Conservation (phyloP, 2,329 filamentous ascomycete species). For the Gnomoniopsis smithogilvyi region DNA sequence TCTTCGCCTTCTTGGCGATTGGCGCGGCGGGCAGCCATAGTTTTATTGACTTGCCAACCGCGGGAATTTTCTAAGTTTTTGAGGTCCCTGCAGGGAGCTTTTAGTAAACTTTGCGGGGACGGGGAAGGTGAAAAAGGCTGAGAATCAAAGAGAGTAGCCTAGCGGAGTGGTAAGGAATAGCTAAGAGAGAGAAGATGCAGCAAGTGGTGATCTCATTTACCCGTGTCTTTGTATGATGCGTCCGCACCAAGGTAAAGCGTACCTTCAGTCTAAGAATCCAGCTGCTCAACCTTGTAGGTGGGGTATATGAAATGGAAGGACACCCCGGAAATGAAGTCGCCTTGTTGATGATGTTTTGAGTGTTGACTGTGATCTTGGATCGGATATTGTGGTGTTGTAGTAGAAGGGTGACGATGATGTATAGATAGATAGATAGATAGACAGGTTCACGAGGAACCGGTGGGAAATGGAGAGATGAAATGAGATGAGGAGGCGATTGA, state of each 20-base stretch:
- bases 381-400: neutral
- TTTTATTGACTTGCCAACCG: conserved; percentile 2
- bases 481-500: neutral
- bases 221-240: neutral
- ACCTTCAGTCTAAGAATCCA: conserved; percentile 17
- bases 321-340: neutral
- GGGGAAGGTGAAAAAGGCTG: neutral
- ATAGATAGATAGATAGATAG: neutral
- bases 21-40: conserved; percentile 26
- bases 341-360: neutral
- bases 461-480: neutral
- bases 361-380: neutral
- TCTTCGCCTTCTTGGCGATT: conserved; percentile 41
- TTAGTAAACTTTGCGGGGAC: neutral
- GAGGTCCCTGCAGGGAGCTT: conserved; percentile 9
- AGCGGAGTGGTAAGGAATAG: neutral
- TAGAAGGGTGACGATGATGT: neutral
- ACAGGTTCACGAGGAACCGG: no score
- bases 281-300: conserved; percentile 14
- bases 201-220: neutral
- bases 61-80: conserved; percentile 16
- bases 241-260: conserved; percentile 14
- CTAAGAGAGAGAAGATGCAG: neutral
- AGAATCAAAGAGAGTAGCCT: neutral
- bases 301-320: neutral